phyloP scores from a whole-genome alignment of 495 filamentous ascomycete species.

The Lophiostoma macrostomum region DNA sequence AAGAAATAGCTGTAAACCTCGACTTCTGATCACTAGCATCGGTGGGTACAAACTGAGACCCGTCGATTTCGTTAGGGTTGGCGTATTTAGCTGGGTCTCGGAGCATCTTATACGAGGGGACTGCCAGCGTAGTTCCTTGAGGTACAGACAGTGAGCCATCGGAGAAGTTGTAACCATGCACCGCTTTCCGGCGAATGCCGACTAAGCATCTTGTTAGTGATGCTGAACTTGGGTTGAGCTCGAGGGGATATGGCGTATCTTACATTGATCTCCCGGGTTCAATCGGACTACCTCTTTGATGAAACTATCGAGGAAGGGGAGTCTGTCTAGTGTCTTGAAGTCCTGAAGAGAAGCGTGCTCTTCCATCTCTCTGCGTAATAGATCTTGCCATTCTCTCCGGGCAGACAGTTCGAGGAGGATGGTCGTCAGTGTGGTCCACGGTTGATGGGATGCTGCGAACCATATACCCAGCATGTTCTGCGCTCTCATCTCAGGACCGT shows the following conservation, averaged over 20 bases:
- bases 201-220: not conserved
- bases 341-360: not conserved
- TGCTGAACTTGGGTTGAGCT: not conserved
- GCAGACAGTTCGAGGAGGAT: not conserved
- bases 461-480: not conserved
- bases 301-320: not conserved
- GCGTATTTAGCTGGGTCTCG: not conserved
- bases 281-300: not conserved
- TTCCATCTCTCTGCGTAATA: not conserved
- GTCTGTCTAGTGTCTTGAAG: not conserved
- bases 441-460: not conserved
- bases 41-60: not conserved
- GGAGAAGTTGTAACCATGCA: not conserved
- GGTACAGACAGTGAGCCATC: not conserved
- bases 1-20: not conserved
- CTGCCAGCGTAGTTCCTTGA: not conserved
- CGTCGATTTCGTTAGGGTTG: not conserved
- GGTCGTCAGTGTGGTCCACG: not conserved
- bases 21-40: not conserved
- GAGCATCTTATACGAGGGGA: not conserved
- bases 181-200: not conserved
- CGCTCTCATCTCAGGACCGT: not conserved
- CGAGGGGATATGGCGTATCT: not conserved
- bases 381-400: not conserved
- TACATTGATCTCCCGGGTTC: not conserved